These are phyloP conservation scores for Tricholoma furcatifolium DNA, from an alignment of 768 basidiomycete genomes.

Conservation along the genomic window DNA sequence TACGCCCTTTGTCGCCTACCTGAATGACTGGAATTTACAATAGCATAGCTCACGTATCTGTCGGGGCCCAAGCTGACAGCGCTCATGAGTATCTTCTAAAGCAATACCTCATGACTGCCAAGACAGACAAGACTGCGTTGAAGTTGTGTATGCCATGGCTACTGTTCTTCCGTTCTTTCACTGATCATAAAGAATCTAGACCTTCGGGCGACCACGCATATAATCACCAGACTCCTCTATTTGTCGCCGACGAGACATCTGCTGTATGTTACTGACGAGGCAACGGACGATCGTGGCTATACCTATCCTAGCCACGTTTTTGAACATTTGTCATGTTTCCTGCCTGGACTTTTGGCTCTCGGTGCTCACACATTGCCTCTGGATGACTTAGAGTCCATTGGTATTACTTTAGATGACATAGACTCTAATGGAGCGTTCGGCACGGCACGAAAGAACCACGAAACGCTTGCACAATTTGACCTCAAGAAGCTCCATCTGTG, in stretches of 20 bases:
- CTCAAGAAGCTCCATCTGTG: conserved; percentile 68
- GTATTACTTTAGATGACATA: conserved; percentile 44
- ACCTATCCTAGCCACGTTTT: conserved; percentile 47
- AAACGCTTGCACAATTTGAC: conserved; percentile 41
- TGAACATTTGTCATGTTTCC: conserved; percentile 78
- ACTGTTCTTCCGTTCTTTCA: not conserved
- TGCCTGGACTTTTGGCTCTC: conserved; percentile 72
- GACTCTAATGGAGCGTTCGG: conserved; percentile 36
- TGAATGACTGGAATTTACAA: not conserved
- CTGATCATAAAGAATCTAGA: conserved; percentile 36
- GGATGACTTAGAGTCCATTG: conserved; percentile 46
- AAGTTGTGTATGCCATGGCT: conserved; percentile 57
- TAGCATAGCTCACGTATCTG: conserved; percentile 44
- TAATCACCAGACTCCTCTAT: conserved; percentile 65
- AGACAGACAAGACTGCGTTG: conserved; percentile 56
- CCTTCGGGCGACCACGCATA: conserved; percentile 57
- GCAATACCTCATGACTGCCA: conserved; percentile 64
- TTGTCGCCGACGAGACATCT: conserved; percentile 62
- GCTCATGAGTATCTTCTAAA: conserved; percentile 79
- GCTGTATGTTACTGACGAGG: conserved; percentile 65
- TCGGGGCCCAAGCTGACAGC: conserved; percentile 71
- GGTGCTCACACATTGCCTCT: conserved; percentile 64
- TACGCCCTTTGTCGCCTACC: conserved; percentile 27
- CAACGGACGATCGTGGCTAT: conserved; percentile 23
- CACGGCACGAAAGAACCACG: conserved; percentile 32